Percentiles rank a stretch among this genome's conserved stretches.
phyloP scores from a whole-genome alignment of 441 rosid genomes.

The Gossypium lobatum region DNA sequence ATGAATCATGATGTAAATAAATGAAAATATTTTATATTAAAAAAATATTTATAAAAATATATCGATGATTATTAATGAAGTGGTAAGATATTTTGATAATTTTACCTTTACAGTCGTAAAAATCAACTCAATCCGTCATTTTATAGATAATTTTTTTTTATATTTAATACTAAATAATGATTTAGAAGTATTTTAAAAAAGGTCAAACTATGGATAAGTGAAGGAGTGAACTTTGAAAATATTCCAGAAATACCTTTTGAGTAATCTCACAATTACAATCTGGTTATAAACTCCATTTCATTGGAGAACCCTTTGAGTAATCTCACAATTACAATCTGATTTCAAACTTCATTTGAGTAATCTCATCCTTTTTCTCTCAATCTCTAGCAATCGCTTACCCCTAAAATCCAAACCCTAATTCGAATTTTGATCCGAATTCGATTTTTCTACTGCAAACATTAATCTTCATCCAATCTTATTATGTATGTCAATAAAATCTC shows the following conservation, averaged over 20 bases:
- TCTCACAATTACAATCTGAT: background rate
- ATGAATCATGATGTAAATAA: too few species aligned
- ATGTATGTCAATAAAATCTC: background rate
- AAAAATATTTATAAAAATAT: too few species aligned
- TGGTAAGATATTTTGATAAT: too few species aligned
- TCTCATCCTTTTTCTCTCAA: background rate
- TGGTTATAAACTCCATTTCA: background rate
- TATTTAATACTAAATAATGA: too few species aligned
- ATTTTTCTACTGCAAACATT: background rate
- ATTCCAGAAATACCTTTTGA: constrained; percentile 2
- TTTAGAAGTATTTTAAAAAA: too few species aligned
- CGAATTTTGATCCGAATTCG: background rate
- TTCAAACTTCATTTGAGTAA: background rate
- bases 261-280: background rate
- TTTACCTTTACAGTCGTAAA: too few species aligned
- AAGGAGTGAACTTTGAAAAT: too few species aligned
- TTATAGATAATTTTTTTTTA: too few species aligned
- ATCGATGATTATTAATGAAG: too few species aligned
- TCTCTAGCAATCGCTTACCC: background rate
- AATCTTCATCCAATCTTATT: background rate
- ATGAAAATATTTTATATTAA: too few species aligned
- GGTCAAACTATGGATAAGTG: too few species aligned
- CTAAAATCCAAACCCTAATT: background rate
- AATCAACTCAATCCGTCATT: too few species aligned
- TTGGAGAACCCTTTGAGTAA: background rate